Percentiles rank a stretch among this genome's conserved stretches.
These are phyloP conservation scores for Neonectria neomacrospora DNA, from an alignment of 2,329 filamentous ascomycete genomes.

Conservation along the genomic window DNA sequence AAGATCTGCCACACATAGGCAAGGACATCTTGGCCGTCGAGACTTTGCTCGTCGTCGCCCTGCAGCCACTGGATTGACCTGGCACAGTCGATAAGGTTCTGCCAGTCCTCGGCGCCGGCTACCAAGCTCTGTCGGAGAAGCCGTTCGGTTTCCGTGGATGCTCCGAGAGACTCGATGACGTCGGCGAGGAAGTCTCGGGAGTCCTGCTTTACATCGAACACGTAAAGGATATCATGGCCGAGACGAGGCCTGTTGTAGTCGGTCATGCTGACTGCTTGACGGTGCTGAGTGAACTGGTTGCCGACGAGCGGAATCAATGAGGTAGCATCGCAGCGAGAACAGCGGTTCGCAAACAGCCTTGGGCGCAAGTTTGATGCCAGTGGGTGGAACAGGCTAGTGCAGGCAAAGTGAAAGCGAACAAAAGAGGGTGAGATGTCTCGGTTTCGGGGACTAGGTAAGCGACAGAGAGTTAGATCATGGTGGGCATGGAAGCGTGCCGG, in stretches of 20 bases:
- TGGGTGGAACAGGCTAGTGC: background rate
- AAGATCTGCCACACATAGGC: slow-evolving; percentile 46
- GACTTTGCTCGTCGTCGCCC: slow-evolving; percentile 26
- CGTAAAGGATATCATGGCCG: slow-evolving; percentile 43
- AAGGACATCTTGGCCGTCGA: slow-evolving; percentile 50
- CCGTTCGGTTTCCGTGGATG: slow-evolving; percentile 44
- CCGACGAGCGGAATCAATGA: slow-evolving; percentile 1
- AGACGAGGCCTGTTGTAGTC: slow-evolving; percentile 32
- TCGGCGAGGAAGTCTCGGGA: slow-evolving; percentile 47
- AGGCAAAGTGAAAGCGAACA: background rate
- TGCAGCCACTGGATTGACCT: slow-evolving; percentile 40
- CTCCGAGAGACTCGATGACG: slow-evolving; percentile 43
- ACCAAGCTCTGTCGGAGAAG: slow-evolving; percentile 48
- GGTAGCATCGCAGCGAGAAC: background rate
- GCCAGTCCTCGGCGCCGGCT: slow-evolving; percentile 50
- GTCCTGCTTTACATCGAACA: slow-evolving; percentile 50
- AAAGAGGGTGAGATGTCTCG: background rate
- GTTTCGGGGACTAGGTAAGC: background rate
- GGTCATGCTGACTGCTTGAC: slow-evolving; percentile 24
- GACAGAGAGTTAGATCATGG: background rate
- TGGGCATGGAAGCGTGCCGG: background rate
- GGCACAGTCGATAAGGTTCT: slow-evolving; percentile 49
- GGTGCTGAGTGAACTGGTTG: background rate
- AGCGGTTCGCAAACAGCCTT: background rate
- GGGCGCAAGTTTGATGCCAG: background rate